Percentiles rank a stretch among this genome's conserved stretches.
Conservation (phyloP, 768 basidiomycete genomes). For the Dictyophora rubrovolvata region DNA sequence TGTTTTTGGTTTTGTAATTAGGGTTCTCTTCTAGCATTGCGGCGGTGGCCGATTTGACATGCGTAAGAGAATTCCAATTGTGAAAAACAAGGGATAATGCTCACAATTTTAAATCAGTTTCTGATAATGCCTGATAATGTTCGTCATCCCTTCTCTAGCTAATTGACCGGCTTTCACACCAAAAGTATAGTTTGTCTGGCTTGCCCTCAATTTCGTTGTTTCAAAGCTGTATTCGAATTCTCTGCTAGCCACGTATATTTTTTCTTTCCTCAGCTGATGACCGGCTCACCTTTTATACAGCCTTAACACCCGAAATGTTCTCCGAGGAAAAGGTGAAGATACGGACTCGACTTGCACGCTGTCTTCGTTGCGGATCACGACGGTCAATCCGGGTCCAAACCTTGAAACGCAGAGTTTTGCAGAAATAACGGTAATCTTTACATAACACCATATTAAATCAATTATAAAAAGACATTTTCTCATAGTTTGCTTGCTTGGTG, state of each 20-base stretch:
- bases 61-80: conserved; percentile 16
- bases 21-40: conserved; percentile 28
- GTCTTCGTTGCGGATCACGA: too few relatives aligned
- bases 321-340: conserved; percentile 23
- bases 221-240: conserved; percentile 45
- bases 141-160: conserved; percentile 28
- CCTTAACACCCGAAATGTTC: conserved; percentile 36
- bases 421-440: too few relatives aligned
- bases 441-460: too few relatives aligned
- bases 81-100: neutral
- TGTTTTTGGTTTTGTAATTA: neutral
- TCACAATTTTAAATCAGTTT: neutral
- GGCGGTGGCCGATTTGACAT: conserved; percentile 34
- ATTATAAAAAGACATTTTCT: too few relatives aligned
- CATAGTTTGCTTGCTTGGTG: too few relatives aligned
- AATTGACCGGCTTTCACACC: neutral
- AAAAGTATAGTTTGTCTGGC: conserved; percentile 1
- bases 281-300: conserved; percentile 15
- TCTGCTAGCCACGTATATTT: conserved; percentile 34
- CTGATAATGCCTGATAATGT: conserved; percentile 48
- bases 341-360: neutral
- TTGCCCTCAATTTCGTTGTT: conserved; percentile 20
- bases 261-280: neutral
- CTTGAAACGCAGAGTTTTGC: too few relatives aligned
- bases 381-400: too few relatives aligned